Conservation (phyloP, 257 asterid species). For the Ocimum tenuiflorum region DNA sequence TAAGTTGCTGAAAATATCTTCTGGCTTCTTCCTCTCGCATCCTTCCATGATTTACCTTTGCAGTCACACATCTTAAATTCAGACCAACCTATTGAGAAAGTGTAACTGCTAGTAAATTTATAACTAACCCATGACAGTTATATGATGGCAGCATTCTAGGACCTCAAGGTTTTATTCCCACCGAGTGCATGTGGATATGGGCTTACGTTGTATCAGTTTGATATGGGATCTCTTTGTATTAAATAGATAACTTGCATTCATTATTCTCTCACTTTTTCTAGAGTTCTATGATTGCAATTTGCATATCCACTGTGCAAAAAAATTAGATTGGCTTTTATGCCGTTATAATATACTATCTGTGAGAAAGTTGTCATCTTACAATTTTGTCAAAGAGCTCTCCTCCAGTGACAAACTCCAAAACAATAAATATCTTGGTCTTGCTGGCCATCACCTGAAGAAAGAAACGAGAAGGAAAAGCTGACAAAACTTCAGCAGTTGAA, state of each 20-base stretch:
- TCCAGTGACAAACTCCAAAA: conserved; percentile 84
- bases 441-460: conserved; percentile 81
- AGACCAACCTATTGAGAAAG: conserved; percentile 12
- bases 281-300: not conserved
- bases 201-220: not conserved
- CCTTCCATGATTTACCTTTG: conserved; percentile 79
- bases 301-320: not conserved
- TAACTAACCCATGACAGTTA: not conserved
- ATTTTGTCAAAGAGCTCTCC: conserved; percentile 96
- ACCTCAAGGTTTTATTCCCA: not conserved
- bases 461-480: not conserved
- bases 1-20: no score
- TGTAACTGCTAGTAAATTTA: not conserved
- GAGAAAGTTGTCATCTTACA: conserved; percentile 39
- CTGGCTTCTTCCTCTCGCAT: conserved; percentile 85
- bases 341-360: not conserved
- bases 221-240: not conserved
- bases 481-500: not conserved
- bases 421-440: conserved; percentile 84
- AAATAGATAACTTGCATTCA: not conserved
- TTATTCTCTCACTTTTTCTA: not conserved
- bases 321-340: not conserved
- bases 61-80: conserved; percentile 8
- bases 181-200: no score
- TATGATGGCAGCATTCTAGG: not conserved